Percentiles rank a stretch among this genome's conserved stretches.
These are phyloP conservation scores for Claviceps sorghi DNA, from an alignment of 2,329 filamentous ascomycete species.

Conservation along the genomic window DNA sequence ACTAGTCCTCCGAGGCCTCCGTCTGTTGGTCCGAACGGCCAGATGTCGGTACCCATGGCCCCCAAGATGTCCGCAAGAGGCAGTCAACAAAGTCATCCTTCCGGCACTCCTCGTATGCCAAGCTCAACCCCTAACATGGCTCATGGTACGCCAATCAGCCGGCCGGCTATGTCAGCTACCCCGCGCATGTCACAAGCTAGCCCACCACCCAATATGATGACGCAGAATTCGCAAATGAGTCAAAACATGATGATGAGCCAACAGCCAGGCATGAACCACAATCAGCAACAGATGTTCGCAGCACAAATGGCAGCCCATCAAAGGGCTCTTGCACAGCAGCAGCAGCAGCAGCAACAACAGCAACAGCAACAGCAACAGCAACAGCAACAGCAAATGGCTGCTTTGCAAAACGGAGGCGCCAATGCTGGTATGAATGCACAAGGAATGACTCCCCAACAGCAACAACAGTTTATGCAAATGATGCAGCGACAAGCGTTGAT, in stretches of 20 bases:
- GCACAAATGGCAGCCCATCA: constrained; percentile 36
- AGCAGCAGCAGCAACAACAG: constrained; percentile 30
- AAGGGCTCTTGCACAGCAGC: constrained; percentile 29
- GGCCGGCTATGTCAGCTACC: constrained; percentile 37
- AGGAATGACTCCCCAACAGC: constrained; percentile 22
- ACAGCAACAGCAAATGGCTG: too few relatives aligned
- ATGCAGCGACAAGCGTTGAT: constrained; percentile 24
- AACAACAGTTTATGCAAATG: constrained; percentile 22
- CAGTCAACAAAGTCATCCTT: constrained; percentile 51
- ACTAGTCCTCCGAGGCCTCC: constrained; percentile 52
- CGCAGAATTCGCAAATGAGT: constrained; percentile 40
- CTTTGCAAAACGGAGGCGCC: constrained; percentile 24
- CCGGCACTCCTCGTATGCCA: constrained; percentile 48
- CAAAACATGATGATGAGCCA: constrained; percentile 38
- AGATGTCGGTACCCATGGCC: constrained; percentile 45
- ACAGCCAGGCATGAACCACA: constrained; percentile 27
- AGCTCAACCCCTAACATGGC: constrained; percentile 46
- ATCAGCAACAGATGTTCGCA: constrained; percentile 25
- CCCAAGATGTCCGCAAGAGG: constrained; percentile 49
- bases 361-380: too few relatives aligned
- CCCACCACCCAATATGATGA: constrained; percentile 45
- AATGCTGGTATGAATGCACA: constrained; percentile 23
- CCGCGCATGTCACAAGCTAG: constrained; percentile 50
- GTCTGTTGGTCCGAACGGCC: constrained; percentile 47
- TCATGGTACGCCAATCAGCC: constrained; percentile 43